Base-by-base conservation (phyloP, 768 basidiomycete genomes). In the Panaeolus papilionaceus region DNA sequence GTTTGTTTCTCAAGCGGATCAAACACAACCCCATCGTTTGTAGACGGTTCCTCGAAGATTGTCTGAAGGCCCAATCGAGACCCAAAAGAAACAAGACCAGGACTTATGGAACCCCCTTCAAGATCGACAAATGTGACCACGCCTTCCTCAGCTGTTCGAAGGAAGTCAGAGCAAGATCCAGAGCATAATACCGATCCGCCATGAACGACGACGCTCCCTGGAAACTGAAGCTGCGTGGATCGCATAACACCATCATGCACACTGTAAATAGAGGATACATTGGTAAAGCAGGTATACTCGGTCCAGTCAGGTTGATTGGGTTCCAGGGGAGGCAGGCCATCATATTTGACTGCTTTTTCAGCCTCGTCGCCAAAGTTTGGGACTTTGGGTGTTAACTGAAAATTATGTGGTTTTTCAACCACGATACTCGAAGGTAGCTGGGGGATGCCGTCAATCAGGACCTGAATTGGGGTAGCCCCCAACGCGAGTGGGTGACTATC, bases 361-460 rank as follows among this genome's bases (percentile, higher is more conserved):
- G 89, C 88, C 71, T 94, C 93, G 61, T 84, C 80, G 72, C 90
- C 87, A 70, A 91, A 96, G 71, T 92, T 82, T 0, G 93, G 93
- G 1, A 89, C 87, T 47, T 77, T 79, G 0, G 93, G 92, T 6
- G 76, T 62, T 7, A 72, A 71, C 69, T 87, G 86, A 73, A 80
- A 85, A 16, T 74, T 67, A 8, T 70, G 65, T 1, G 85, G 84
- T 74, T 96, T 95, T 62, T 78, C 61, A 44, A 83, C 75, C 18
- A 85, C 75, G 70, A 82, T 75, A 2, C 89, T 83, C 2, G 78
- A 73, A 38, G 79, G 71, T 2, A 93, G 72, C 74, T 98, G 96
- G 1, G 90, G 78, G 62, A 97, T 90, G 1, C 96, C 96, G 72
- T 98, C 96, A 68, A 97, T 93, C 78, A 89, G 94, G 20, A 95